Conservation (phyloP, 306 rosid genomes). For the Pyrus communis region DNA sequence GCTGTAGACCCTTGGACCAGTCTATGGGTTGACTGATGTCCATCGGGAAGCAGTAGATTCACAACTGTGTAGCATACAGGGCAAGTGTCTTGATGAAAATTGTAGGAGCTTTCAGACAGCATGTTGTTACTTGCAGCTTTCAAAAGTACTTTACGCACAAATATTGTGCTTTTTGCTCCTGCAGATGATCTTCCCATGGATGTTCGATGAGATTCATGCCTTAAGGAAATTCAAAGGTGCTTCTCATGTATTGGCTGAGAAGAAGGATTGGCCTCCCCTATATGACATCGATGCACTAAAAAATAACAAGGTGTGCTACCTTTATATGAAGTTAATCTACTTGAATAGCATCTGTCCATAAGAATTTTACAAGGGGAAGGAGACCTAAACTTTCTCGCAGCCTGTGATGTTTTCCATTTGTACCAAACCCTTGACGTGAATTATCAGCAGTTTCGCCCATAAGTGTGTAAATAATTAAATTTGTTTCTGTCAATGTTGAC, state of each 20-base stretch:
- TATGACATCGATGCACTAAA: constrained; percentile 54
- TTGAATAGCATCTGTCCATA: not conserved
- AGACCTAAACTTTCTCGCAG: not conserved
- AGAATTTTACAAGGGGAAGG: not conserved
- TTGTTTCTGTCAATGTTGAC: constrained; percentile 11
- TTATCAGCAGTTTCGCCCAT: not conserved
- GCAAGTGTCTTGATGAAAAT: not conserved
- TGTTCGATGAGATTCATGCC: constrained; percentile 91
- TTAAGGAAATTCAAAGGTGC: constrained; percentile 66
- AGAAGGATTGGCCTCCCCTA: constrained; percentile 78
- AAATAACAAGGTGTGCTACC: constrained; percentile 57
- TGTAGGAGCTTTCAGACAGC: not conserved
- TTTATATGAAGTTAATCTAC: not conserved
- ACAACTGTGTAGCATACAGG: not conserved
- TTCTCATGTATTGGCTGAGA: constrained; percentile 66
- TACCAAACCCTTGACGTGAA: not conserved
- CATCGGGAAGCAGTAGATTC: not conserved
- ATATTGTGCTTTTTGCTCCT: constrained; percentile 15
- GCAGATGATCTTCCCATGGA: constrained; percentile 95
- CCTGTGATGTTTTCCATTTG: not conserved
- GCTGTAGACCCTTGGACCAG: not conserved
- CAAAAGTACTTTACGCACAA: not conserved
- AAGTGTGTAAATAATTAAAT: not conserved
- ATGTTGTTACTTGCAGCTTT: not conserved
- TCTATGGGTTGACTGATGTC: not conserved